These are phyloP conservation scores for Macrophomina phaseolina DNA, from an alignment of 2,329 filamentous ascomycete species.

Conservation along the genomic window DNA sequence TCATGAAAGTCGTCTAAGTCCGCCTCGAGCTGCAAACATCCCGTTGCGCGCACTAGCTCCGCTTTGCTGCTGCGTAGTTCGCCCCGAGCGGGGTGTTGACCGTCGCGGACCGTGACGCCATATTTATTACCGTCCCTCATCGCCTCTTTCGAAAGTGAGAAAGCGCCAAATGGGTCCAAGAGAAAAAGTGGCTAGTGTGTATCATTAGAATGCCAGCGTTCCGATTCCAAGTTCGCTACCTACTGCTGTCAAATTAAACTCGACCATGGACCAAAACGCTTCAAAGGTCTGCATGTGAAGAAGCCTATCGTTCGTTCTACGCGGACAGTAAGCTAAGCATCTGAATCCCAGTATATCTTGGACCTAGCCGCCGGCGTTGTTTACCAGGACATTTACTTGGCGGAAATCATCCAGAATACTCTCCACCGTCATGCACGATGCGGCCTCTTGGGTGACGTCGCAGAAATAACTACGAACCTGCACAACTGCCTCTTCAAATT, in stretches of 20 bases:
- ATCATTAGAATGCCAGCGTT: neutral
- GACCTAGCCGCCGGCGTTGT: neutral
- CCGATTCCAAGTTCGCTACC: neutral
- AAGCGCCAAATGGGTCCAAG: neutral
- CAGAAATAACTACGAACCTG: neutral
- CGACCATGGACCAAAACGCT: neutral
- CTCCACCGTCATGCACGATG: neutral
- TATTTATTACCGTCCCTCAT: neutral
- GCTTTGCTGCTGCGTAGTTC: neutral
- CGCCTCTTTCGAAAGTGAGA: neutral
- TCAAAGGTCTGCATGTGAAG: neutral
- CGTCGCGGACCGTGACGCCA: neutral
- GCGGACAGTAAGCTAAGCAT: no score
- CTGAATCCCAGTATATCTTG: no score
- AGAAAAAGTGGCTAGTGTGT: neutral
- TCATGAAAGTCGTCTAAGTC: neutral
- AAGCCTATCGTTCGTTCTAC: neutral
- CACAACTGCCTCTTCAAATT: neutral
- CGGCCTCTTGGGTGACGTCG: neutral
- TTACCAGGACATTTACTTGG: neutral
- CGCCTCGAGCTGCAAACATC: neutral
- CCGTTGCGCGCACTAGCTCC: neutral
- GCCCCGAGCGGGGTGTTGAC: neutral
- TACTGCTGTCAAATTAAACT: neutral
- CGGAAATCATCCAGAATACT: neutral